Evolutionary conservation across 768 basidiomycete species (phyloP), one percentile per base, ranked within the genome.

Genomic region (Gymnopilus dilepis): DNA sequence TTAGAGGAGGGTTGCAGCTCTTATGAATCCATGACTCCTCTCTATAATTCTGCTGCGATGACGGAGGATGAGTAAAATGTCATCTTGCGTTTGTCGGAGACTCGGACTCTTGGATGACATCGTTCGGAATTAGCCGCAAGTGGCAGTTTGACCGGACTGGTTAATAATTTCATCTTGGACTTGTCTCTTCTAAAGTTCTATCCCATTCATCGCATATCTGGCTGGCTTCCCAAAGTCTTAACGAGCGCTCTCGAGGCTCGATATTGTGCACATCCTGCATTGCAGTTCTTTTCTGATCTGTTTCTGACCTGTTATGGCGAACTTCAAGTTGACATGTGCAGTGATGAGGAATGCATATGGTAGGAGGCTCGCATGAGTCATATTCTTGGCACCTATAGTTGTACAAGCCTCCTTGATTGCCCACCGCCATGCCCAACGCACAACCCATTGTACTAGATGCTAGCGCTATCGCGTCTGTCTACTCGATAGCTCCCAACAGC

Each of bases 1-100:
- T n/a, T 28, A 26, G n/a, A 26, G 28, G 37, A 6, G 41, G 15
- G 5, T 30, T 31, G 28, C 3, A 28, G 19, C 15, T 31, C 30
- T 50, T 31, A 31, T 50, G 19, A 50, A 31, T 50, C 47, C 47
- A 50, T 50, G 30, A 50, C 30, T 28, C 28, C 45, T 19, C 47
- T 50, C 31, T 50, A 50, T 31, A 50, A 50, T n/a, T 28, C 15
- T 50, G 47, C 30, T 50, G 47, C 13, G 28, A 50, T 50, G 47
- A 50, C 47, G 47, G 47, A 50, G 17, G 47, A 50, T 50, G 47
- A 50, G 47, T 31, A 50, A 50, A 41, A n/a, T 41, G 40, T 21
- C 15, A n/a, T 37, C 12, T 37, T 9, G 34, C 8, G 34, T 9
- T 28, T 28, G 45, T 15, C 45, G 45, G 45, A 28, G 28, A 22